Evolutionary conservation across 148 eudicot genomes (phyloP).

Genomic region (Chenopodium formosanum): DNA sequence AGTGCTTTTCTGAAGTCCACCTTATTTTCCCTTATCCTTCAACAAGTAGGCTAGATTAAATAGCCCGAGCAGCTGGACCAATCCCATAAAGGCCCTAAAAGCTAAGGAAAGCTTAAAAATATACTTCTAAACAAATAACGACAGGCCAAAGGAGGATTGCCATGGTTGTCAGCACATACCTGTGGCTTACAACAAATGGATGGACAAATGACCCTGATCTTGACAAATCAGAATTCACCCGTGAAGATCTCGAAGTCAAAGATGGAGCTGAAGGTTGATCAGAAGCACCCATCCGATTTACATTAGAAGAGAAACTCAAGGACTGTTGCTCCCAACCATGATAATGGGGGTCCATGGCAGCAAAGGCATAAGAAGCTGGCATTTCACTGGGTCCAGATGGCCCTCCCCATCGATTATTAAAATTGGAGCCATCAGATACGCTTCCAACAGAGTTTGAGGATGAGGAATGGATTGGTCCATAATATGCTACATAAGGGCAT

Average conservation of each 20-base stretch:
- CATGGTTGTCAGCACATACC: constrained; percentile 37
- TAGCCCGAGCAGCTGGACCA: not conserved
- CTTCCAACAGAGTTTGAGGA: constrained; percentile 52
- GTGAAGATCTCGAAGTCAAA: constrained; percentile 51
- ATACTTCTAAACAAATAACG: not conserved
- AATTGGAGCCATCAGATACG: constrained; percentile 59
- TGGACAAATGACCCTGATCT: constrained; percentile 68
- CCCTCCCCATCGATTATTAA: constrained; percentile 71
- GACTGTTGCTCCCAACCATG: constrained; percentile 69
- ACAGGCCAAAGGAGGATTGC: not conserved
- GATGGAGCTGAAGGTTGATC: constrained; percentile 61
- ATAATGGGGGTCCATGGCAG: constrained; percentile 69
- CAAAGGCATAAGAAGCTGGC: constrained; percentile 60
- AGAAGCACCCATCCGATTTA: constrained; percentile 48
- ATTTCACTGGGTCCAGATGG: constrained; percentile 59
- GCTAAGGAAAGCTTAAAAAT: not conserved
- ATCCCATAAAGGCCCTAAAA: constrained; percentile 4
- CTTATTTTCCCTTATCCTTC: too few relatives aligned
- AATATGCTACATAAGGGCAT: constrained; percentile 80
- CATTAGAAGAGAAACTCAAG: constrained; percentile 44
- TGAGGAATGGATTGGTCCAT: constrained; percentile 71
- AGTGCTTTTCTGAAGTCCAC: too few relatives aligned
- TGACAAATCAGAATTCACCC: constrained; percentile 57
- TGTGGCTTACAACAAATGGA: constrained; percentile 61
- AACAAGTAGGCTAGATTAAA: not conserved